These are phyloP conservation scores for Przewalskia tangutica DNA, from an alignment of 257 asterid species.

Conservation along the genomic window DNA sequence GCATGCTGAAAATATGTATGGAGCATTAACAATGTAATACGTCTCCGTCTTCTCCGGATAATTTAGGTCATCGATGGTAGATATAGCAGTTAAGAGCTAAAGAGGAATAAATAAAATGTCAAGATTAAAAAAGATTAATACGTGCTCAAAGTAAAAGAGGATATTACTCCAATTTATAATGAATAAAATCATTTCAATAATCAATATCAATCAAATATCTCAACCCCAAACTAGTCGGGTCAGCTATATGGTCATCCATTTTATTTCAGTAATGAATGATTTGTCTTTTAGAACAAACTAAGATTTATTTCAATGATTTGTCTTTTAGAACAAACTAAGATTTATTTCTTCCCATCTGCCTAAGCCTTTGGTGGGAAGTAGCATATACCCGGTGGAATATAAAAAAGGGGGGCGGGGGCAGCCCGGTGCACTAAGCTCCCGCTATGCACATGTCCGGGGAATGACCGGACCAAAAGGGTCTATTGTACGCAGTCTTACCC, in stretches of 20 bases:
- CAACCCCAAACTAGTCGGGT: background rate
- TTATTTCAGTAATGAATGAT: background rate
- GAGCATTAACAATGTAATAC: conserved; percentile 83
- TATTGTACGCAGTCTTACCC: too few relatives aligned
- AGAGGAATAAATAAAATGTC: conserved; percentile 3
- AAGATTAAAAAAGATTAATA: background rate
- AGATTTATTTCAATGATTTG: background rate
- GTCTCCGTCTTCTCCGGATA: conserved; percentile 91
- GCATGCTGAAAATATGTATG: conserved; percentile 88
- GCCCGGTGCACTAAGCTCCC: too few relatives aligned
- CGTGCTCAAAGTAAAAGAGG: background rate
- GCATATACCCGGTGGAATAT: background rate
- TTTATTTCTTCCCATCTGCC: background rate
- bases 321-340: background rate
- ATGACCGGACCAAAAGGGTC: too few relatives aligned
- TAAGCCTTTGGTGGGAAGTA: background rate
- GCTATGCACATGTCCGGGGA: too few relatives aligned
- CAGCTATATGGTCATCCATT: background rate
- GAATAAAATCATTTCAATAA: background rate
- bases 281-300: background rate
- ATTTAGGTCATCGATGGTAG: conserved; percentile 84
- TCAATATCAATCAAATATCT: background rate
- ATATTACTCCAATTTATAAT: background rate
- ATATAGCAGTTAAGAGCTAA: conserved; percentile 70
- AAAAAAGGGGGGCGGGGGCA: too few relatives aligned